Base-by-base conservation (phyloP, 108 stramenopile species). In the Skeletonema menzelii region DNA sequence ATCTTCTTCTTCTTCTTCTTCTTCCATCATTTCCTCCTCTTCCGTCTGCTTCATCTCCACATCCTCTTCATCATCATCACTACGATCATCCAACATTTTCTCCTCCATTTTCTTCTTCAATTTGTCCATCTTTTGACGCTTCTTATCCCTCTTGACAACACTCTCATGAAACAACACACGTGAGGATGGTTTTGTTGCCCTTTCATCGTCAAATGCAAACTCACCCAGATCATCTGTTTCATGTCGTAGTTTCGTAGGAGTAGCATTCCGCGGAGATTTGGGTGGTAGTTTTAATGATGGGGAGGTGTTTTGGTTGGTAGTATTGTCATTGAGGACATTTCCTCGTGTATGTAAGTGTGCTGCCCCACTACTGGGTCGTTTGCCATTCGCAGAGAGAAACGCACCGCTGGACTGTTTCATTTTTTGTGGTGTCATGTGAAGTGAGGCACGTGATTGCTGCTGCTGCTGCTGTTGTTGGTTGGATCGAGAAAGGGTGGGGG, bases 181-280 rank as follows among this genome's bases (percentile, higher is more conserved):
- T 47, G 47, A 44, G 0, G 24, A 5, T 27, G 47, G 22, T 19
- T 15, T 7, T 55, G 49, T 8, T 6, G 3, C 31, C 31, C 31
- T 32, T 7, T 32, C 31, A 32, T 32, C 31, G 7, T 32, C 31
- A 4, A 3, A 32, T 32, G 5, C 31, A 0, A 32, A 32, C 31
- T 32, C 31, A n/a, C n/a, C n/a, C n/a, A n/a, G n/a, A 32, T 32
- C 31, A 32, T 57, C 57, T 26, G 22, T 37, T 19, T 44, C 19
- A n/a, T 32, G 31, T 7, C 60, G 60, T 20, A 49, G 20, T 15
- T 81, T 81, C 6, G 62, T 35, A 10, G 80, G 80, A 46, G 69
- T 74, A 11, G 80, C 59, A 70, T 63, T 65, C 19, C 68, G 28
- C 0, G 80, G 80, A 20, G 73, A 70, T 30, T 57, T 59, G 35